Percentiles rank a stretch among this genome's conserved stretches.
These are phyloP conservation scores for Choiromyces venosus DNA, from an alignment of 495 filamentous ascomycete species.

Conservation along the genomic window DNA sequence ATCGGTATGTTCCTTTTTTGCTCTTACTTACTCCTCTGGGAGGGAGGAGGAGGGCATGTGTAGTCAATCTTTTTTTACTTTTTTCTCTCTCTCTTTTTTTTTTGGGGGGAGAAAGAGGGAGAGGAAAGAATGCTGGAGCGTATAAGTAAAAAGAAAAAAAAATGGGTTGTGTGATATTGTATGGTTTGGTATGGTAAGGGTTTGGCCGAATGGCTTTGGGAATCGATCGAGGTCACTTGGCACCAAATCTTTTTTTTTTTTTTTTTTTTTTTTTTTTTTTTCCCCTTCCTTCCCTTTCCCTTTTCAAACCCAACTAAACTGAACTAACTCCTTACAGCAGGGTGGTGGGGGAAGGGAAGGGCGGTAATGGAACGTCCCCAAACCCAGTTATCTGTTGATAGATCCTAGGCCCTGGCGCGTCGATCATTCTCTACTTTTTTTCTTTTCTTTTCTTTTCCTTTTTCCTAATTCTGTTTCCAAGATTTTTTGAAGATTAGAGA, in stretches of 20 bases:
- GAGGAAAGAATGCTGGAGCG: no score
- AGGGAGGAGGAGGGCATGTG: no score
- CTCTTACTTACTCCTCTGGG: no score
- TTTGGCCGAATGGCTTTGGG: neutral
- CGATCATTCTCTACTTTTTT: slow-evolving; percentile 27
- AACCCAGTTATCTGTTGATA: neutral
- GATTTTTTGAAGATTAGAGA: neutral
- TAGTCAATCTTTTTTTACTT: no score
- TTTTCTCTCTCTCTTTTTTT: no score
- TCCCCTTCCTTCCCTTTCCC: neutral
- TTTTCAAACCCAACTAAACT: neutral
- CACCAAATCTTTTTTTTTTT: neutral
- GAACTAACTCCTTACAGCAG: neutral
- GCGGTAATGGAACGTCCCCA: neutral
- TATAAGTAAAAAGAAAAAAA: neutral
- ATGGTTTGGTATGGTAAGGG: neutral
- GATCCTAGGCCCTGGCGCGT: slow-evolving; percentile 16
- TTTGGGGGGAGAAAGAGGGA: no score
- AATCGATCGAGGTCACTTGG: no score
- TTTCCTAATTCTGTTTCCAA: neutral
- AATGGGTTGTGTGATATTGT: neutral
- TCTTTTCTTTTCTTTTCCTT: slow-evolving; percentile 8
- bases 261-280: no score
- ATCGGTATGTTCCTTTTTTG: neutral
- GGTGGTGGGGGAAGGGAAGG: neutral